Percentiles rank a stretch among this genome's conserved stretches.
Evolutionary conservation across 2,329 filamentous ascomycete genomes (phyloP).

Genomic region (Fusarium sp.): DNA sequence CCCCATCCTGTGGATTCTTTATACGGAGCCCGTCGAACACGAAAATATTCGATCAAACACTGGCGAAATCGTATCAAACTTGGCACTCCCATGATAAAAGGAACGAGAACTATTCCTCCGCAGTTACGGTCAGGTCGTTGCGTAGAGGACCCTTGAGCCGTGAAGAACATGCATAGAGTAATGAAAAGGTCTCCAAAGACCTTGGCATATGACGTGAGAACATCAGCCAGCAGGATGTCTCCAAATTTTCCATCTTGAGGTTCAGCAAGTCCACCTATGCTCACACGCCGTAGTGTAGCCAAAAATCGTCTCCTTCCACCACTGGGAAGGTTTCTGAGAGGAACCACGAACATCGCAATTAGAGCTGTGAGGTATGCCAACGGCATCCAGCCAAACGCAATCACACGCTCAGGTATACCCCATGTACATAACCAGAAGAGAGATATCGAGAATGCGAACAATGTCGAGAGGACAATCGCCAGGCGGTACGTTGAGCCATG

Average conservation of each 20-base stretch:
- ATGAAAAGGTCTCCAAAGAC: constrained; percentile 92
- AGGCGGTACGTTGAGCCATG: constrained; percentile 88
- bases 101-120: constrained; percentile 82
- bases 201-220: constrained; percentile 93
- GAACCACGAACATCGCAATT: constrained; percentile 76
- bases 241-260: constrained; percentile 92
- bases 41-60: constrained; percentile 87
- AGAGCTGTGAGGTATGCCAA: constrained; percentile 84
- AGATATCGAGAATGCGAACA: constrained; percentile 77
- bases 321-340: constrained; percentile 75
- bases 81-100: constrained; percentile 84
- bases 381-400: constrained; percentile 86
- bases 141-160: constrained; percentile 77
- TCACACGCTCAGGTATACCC: constrained; percentile 75
- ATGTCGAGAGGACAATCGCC: constrained; percentile 78
- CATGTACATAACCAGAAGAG: constrained; percentile 87
- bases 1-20: constrained; percentile 76
- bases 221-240: constrained; percentile 93
- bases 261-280: constrained; percentile 87
- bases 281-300: constrained; percentile 79
- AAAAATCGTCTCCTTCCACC: constrained; percentile 81
- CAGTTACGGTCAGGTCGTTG: constrained; percentile 84
- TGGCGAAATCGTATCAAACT: constrained; percentile 89
- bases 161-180: constrained; percentile 90
- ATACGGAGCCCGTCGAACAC: constrained; percentile 71